Evolutionary conservation across 202 grass and related monocot species (phyloP).

Genomic region (Cymbopogon flexuosus): DNA sequence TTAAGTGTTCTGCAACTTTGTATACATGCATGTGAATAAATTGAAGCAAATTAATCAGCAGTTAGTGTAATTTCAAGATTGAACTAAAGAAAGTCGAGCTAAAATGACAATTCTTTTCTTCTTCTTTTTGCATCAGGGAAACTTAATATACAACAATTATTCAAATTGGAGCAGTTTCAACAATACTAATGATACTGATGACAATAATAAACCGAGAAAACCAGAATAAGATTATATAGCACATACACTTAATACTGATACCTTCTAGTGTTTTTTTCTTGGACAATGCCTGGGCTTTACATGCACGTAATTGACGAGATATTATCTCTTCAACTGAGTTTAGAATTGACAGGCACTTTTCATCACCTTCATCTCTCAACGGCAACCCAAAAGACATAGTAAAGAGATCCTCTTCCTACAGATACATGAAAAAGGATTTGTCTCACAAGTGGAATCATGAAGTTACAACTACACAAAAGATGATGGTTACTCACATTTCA

Average conservation of each 20-base stretch:
- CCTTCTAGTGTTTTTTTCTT: slow-evolving; percentile 92
- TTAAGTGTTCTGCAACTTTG: neutral
- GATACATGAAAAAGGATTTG: slow-evolving; percentile 18
- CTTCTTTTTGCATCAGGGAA: neutral
- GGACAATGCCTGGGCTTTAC: slow-evolving; percentile 68
- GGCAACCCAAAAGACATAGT: slow-evolving; percentile 88
- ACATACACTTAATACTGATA: slow-evolving; percentile 19
- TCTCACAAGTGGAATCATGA: slow-evolving; percentile 24
- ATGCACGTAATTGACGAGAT: slow-evolving; percentile 79
- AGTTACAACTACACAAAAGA: slow-evolving; percentile 9
- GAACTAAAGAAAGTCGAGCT: neutral
- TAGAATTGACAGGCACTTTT: slow-evolving; percentile 75
- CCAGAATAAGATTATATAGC: slow-evolving; percentile 6
- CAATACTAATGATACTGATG: slow-evolving; percentile 23
- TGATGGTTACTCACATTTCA: slow-evolving; percentile 3
- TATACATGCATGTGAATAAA: neutral
- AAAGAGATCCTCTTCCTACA: slow-evolving; percentile 94
- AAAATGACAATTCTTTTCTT: neutral
- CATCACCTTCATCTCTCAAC: slow-evolving; percentile 81
- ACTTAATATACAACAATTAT: neutral
- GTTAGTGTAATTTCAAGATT: neutral
- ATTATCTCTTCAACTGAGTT: slow-evolving; percentile 92
- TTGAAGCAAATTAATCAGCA: slow-evolving; percentile 8
- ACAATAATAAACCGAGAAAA: slow-evolving; percentile 3
- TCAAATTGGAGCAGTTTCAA: neutral